phyloP scores from a whole-genome alignment of 2,329 filamentous ascomycete species.

The Calonectria pseudoreteaudii region DNA sequence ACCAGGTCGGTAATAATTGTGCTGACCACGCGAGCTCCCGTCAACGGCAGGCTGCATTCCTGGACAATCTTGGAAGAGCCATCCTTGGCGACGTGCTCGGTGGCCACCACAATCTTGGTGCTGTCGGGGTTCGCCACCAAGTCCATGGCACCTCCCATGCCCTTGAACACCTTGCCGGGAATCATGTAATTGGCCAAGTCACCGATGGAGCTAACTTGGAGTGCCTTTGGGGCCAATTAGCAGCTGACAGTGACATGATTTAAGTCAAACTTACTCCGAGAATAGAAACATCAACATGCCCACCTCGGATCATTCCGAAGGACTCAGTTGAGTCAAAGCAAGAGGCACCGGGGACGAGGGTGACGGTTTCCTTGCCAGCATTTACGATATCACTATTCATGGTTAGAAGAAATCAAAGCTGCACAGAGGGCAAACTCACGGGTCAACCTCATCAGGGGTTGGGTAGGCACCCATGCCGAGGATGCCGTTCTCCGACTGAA shows the following conservation, averaged over 20 bases:
- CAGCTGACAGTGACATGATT: not conserved
- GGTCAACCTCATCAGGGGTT: constrained; percentile 76
- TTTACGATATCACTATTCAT: constrained; percentile 77
- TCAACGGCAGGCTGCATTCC: constrained; percentile 72
- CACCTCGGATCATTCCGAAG: constrained; percentile 88
- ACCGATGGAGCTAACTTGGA: constrained; percentile 82
- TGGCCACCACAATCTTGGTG: constrained; percentile 79
- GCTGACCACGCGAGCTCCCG: constrained; percentile 75
- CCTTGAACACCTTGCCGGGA: constrained; percentile 87
- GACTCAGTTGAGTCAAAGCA: constrained; percentile 86
- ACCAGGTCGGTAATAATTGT: constrained; percentile 81
- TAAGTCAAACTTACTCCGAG: constrained; percentile 66
- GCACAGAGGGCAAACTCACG: constrained; percentile 51
- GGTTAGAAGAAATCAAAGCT: constrained; percentile 20
- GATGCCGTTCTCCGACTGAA: constrained; percentile 89
- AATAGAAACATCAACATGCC: constrained; percentile 86
- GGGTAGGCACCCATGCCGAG: constrained; percentile 87
- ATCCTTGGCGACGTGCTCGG: constrained; percentile 77
- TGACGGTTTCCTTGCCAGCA: constrained; percentile 89
- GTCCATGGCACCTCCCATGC: constrained; percentile 86
- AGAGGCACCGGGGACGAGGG: constrained; percentile 79
- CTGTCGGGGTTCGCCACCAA: constrained; percentile 77
- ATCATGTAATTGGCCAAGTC: constrained; percentile 94
- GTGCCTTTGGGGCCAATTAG: constrained; percentile 56
- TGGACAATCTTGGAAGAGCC: constrained; percentile 75